phyloP scores from a whole-genome alignment of 169 alveolate genomes.

The Babesia bigemina region DNA sequence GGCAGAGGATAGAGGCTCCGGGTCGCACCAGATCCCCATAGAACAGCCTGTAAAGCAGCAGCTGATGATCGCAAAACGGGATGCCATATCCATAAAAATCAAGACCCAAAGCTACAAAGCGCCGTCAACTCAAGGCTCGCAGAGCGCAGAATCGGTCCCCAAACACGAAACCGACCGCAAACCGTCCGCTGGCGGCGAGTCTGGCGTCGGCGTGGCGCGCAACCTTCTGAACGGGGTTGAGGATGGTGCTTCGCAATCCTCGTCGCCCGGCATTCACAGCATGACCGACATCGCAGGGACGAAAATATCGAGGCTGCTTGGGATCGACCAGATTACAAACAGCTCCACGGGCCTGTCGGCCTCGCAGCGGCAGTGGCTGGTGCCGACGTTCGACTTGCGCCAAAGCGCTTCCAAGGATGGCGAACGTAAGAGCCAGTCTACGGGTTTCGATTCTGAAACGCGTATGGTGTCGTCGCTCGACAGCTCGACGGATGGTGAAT shows the following conservation, averaged over 20 bases:
- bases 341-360: conserved; percentile 19
- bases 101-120: not conserved
- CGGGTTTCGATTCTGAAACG: too few species aligned
- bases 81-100: conserved; percentile 11
- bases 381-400: not conserved
- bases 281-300: conserved; percentile 27
- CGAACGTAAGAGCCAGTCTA: too few species aligned
- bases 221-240: not conserved
- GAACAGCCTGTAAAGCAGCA: conserved; percentile 5
- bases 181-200: too few species aligned
- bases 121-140: not conserved
- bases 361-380: conserved; percentile 33
- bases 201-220: too few species aligned
- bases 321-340: conserved; percentile 15
- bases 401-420: not conserved
- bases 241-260: not conserved
- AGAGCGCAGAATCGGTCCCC: not conserved
- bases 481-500: too few species aligned
- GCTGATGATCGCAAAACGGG: conserved; percentile 6
- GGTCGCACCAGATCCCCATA: not conserved
- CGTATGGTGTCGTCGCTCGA: too few species aligned
- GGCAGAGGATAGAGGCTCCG: not conserved
- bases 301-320: conserved; percentile 26
- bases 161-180: not conserved
- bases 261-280: not conserved